phyloP scores from a whole-genome alignment of 176 grass and related monocot genomes.

The Phoenix roebelenii region DNA sequence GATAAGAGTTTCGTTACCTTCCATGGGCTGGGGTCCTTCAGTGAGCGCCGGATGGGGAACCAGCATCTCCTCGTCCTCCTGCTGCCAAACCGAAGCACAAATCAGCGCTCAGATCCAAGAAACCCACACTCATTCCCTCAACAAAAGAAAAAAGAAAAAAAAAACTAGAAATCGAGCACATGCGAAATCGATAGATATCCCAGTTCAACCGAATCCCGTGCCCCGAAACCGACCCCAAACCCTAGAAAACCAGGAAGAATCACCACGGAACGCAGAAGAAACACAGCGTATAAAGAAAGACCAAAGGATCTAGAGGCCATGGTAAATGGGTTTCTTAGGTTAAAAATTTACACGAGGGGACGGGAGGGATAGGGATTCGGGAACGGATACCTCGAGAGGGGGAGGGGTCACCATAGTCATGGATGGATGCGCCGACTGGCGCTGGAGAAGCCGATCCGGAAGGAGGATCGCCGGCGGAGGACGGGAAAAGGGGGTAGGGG shows the following conservation, averaged over 20 bases:
- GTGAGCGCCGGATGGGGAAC: slow-evolving; percentile 34
- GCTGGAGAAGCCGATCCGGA: slow-evolving; percentile 1
- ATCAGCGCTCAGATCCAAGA: slow-evolving; percentile 20
- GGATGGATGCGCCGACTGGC: neutral
- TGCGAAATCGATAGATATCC: neutral
- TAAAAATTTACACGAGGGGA: neutral
- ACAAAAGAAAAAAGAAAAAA: no score
- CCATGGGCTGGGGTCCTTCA: slow-evolving; percentile 48
- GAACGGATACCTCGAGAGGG: slow-evolving; percentile 33
- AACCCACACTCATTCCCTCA: neutral
- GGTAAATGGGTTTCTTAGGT: no score
- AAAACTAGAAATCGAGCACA: neutral
- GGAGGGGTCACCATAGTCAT: slow-evolving; percentile 41
- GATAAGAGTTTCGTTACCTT: slow-evolving; percentile 26
- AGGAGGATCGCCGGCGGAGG: slow-evolving; percentile 1
- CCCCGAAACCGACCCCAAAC: slow-evolving; percentile 8
- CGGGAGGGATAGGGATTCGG: neutral
- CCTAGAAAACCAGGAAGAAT: neutral
- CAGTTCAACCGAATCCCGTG: neutral
- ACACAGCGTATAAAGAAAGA: no score
- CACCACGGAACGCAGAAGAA: neutral
- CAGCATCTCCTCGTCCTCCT: slow-evolving; percentile 45
- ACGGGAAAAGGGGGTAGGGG: neutral
- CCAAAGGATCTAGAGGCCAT: no score
- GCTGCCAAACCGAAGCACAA: slow-evolving; percentile 19